Percentiles rank a stretch among this genome's conserved stretches.
phyloP scores from a whole-genome alignment of 2,329 filamentous ascomycete species.

The Hypoxylon sp. region DNA sequence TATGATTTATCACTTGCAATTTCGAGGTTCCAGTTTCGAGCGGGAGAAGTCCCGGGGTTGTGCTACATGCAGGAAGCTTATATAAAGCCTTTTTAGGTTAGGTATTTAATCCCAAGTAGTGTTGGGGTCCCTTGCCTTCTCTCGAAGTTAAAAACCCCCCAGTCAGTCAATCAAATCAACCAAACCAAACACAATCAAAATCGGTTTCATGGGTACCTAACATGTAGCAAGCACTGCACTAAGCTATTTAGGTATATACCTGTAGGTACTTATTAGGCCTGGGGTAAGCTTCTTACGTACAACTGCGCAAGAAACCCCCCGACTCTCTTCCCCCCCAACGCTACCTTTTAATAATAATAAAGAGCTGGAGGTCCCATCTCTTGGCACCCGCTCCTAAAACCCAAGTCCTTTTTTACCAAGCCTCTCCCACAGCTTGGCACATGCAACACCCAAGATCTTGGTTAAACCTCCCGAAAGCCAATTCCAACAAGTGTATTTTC shows the following conservation, averaged over 20 bases:
- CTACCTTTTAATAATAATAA: slow-evolving; percentile 44
- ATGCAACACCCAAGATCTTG: slow-evolving; percentile 50
- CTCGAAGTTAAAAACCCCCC: slow-evolving; percentile 1
- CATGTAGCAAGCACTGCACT: neutral
- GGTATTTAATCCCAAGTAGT: slow-evolving; percentile 9
- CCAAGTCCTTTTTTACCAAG: slow-evolving; percentile 51
- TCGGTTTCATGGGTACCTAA: no score
- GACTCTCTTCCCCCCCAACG: neutral
- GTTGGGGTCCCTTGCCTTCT: slow-evolving; percentile 18
- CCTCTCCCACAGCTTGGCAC: slow-evolving; percentile 52
- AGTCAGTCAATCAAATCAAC: slow-evolving; percentile 4
- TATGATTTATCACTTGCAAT: slow-evolving; percentile 8
- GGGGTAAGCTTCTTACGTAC: slow-evolving; percentile 18
- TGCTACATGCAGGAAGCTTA: slow-evolving; percentile 9
- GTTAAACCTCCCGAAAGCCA: slow-evolving; percentile 45
- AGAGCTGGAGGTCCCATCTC: slow-evolving; percentile 48
- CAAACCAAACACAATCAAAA: neutral
- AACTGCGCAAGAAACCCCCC: slow-evolving; percentile 14
- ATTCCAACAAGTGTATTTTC: slow-evolving; percentile 32
- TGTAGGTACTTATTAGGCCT: slow-evolving; percentile 5
- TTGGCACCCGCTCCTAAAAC: slow-evolving; percentile 51
- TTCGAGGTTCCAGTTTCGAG: slow-evolving; percentile 23
- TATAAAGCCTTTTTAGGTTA: slow-evolving; percentile 10
- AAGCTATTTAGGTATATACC: neutral
- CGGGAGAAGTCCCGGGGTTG: slow-evolving; percentile 7